These are phyloP conservation scores for Globisporangium middletonii DNA, from an alignment of 352 stramenopile genomes.

Conservation along the genomic window DNA sequence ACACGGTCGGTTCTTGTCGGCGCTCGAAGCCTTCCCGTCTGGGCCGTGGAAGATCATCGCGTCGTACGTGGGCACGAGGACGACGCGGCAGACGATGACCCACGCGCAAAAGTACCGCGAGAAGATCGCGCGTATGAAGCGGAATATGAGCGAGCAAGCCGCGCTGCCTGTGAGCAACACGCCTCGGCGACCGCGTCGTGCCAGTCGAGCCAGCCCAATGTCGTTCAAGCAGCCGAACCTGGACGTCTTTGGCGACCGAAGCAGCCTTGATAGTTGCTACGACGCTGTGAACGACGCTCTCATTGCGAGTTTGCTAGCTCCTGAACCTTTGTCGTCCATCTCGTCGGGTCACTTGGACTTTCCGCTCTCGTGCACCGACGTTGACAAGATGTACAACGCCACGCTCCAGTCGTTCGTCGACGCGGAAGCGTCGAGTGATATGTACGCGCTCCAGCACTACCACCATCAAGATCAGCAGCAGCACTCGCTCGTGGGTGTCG, in stretches of 20 bases:
- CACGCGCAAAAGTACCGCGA: constrained; percentile 11
- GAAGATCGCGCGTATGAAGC: constrained; percentile 4
- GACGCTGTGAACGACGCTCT: no score
- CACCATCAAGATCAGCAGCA: no score
- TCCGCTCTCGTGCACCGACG: not conserved
- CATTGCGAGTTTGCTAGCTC: no score
- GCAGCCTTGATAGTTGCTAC: not conserved
- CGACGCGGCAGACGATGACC: constrained; percentile 65
- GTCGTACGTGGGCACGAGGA: constrained; percentile 17
- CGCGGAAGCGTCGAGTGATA: not conserved
- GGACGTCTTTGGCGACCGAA: not conserved
- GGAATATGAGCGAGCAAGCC: not conserved
- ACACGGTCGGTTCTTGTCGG: constrained; percentile 19
- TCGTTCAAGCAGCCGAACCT: no score
- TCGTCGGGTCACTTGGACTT: not conserved
- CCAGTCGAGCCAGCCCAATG: not conserved
- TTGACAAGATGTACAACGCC: constrained; percentile 2
- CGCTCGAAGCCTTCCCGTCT: constrained; percentile 19
- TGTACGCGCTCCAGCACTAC: no score
- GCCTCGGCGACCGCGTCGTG: not conserved
- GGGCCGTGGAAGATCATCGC: constrained; percentile 24
- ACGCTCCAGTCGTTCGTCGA: not conserved
- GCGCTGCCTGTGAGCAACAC: no score
- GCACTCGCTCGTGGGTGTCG: no score
- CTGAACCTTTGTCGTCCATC: no score